Percentiles rank a stretch among this genome's conserved stretches.
Evolutionary conservation across 352 stramenopile genomes (phyloP).

Genomic region (Paralagenidium karlingii): DNA sequence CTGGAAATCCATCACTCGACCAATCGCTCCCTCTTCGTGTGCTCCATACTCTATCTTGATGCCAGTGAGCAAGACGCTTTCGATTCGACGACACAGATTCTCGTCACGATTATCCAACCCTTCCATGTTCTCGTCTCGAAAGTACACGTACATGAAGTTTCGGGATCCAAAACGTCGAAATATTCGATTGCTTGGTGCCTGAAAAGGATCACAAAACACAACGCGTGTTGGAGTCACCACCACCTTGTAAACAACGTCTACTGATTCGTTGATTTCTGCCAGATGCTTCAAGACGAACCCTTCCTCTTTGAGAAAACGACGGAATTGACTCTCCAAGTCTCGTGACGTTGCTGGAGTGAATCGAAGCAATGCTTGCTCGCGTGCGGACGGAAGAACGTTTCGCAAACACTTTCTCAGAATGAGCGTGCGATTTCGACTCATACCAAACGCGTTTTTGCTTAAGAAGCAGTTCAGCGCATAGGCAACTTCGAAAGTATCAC

Average conservation of each 20-base stretch:
- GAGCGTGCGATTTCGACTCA: too few relatives aligned
- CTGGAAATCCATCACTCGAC: constrained; percentile 15
- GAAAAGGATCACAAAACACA: constrained; percentile 35
- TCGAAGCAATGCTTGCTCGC: constrained; percentile 23
- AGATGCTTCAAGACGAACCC: constrained; percentile 10
- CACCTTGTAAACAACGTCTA: constrained; percentile 34
- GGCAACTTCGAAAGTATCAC: constrained; percentile 16
- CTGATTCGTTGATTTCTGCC: constrained; percentile 5
- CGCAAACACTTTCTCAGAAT: too few relatives aligned
- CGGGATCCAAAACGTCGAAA: constrained; percentile 50
- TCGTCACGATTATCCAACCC: constrained; percentile 37
- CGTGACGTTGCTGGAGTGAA: constrained; percentile 14
- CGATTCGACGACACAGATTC: constrained; percentile 20
- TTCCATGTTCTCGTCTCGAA: constrained; percentile 69
- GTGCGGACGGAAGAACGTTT: too few relatives aligned
- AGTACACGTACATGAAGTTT: constrained; percentile 79
- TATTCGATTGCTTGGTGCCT: constrained; percentile 46
- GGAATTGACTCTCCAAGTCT: constrained; percentile 21
- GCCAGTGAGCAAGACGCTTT: constrained; percentile 6
- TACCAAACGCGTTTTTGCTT: too few relatives aligned
- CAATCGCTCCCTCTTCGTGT: constrained; percentile 6
- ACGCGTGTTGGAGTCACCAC: constrained; percentile 56
- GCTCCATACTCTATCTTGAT: constrained; percentile 9
- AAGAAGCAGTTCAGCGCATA: constrained; percentile 41
- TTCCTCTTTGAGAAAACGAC: constrained; percentile 18